Conservation (phyloP, 23 red algal genomes). For the Cyanidiococcus yangmingshanensis region DNA sequence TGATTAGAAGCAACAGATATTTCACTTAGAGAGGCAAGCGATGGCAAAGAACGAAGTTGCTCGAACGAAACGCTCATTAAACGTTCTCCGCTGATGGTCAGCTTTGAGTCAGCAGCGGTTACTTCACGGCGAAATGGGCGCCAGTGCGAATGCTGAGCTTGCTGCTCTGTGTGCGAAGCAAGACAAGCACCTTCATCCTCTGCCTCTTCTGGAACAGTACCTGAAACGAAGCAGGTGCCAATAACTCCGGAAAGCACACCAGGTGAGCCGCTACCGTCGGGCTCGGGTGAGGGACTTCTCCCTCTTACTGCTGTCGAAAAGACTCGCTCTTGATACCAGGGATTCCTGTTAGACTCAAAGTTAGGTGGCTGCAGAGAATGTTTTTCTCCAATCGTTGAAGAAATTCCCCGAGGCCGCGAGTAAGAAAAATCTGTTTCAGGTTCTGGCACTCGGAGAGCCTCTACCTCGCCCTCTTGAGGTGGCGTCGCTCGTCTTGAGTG, state of each 20-base stretch:
- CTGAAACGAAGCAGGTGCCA: background rate
- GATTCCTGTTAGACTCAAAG: background rate
- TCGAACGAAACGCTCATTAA: background rate
- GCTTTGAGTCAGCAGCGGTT: background rate
- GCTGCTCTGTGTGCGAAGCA: background rate
- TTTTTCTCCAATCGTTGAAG: background rate
- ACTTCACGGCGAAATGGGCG: background rate
- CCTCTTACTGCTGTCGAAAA: background rate
- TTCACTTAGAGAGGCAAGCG: slow-evolving; percentile 12
- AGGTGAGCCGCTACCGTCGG: background rate
- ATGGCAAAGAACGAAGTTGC: background rate
- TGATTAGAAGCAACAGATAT: slow-evolving; percentile 26
- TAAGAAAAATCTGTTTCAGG: too few relatives aligned
- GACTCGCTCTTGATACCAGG: background rate
- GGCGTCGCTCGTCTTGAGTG: background rate
- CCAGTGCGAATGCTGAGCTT: background rate
- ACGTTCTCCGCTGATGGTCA: background rate
- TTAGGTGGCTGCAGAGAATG: background rate
- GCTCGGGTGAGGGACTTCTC: background rate
- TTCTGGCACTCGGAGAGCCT: background rate
- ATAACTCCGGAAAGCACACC: background rate
- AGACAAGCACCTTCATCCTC: background rate
- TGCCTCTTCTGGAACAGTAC: background rate
- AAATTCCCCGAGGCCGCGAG: too few relatives aligned
- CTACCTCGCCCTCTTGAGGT: background rate